phyloP scores from a whole-genome alignment of 768 basidiomycete genomes.

The Xerocomus spinulosus region DNA sequence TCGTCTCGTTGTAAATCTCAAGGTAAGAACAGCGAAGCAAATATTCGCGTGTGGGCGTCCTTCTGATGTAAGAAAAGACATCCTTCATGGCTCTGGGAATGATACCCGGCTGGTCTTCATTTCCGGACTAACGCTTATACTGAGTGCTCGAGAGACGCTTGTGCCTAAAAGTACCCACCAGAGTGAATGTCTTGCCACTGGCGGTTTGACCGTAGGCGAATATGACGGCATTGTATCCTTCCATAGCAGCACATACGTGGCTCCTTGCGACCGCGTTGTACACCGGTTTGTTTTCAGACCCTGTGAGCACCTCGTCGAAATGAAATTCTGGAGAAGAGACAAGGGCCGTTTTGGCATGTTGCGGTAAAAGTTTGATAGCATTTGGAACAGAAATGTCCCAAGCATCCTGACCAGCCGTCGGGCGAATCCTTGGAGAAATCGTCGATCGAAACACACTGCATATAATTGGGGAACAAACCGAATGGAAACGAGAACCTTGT shows the following conservation, averaged over 20 bases:
- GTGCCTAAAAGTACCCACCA: conserved; percentile 32
- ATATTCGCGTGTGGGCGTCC: conserved; percentile 78
- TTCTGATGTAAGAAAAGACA: conserved; percentile 79
- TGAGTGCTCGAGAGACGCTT: conserved; percentile 33
- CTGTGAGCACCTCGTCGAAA: conserved; percentile 75
- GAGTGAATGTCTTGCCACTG: conserved; percentile 69
- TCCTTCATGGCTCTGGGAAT: conserved; percentile 92
- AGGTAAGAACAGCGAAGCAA: conserved; percentile 95
- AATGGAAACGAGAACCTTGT: conserved; percentile 84
- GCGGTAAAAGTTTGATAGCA: conserved; percentile 58
- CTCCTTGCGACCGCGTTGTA: conserved; percentile 72
- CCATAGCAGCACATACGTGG: conserved; percentile 90
- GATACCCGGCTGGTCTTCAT: conserved; percentile 84
- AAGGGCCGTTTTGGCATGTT: conserved; percentile 45
- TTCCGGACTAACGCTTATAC: conserved; percentile 48
- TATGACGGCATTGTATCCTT: conserved; percentile 92
- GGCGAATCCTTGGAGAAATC: conserved; percentile 50
- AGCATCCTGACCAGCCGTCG: conserved; percentile 45
- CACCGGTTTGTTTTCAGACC: conserved; percentile 73
- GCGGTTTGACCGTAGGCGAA: conserved; percentile 95
- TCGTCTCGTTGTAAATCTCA: conserved; percentile 94
- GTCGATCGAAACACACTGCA: not conserved
- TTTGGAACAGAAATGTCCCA: conserved; percentile 50
- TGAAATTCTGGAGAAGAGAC: conserved; percentile 48
- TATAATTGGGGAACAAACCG: conserved; percentile 40